Conservation (phyloP, 352 stramenopile genomes). For the Pythium aristosporum region DNA sequence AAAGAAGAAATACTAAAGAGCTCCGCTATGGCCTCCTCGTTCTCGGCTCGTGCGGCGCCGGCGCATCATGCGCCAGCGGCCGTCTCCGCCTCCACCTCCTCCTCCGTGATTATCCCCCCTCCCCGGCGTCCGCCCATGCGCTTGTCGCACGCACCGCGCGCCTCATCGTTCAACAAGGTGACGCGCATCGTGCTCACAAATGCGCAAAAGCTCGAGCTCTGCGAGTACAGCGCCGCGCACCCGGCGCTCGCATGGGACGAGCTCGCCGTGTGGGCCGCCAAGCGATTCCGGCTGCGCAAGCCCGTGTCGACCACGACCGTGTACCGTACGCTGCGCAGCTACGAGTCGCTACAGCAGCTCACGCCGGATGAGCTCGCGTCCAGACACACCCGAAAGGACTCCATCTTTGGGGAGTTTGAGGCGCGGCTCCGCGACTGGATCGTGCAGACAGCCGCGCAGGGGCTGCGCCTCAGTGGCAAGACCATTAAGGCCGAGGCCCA, state of each 20-base stretch:
- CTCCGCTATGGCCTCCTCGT: background rate
- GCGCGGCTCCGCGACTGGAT: conserved; percentile 11
- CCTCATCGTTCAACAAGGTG: background rate
- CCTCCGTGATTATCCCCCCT: too few species aligned
- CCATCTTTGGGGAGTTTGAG: background rate
- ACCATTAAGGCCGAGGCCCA: conserved; percentile 16
- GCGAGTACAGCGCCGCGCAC: conserved; percentile 13
- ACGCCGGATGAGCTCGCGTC: conserved; percentile 3
- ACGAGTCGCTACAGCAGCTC: conserved; percentile 6
- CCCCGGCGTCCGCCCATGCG: background rate
- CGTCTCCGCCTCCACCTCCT: too few species aligned
- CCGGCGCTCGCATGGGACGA: conserved; percentile 10
- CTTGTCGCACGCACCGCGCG: background rate
- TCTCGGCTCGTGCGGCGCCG: background rate
- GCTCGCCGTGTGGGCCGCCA: conserved; percentile 8
- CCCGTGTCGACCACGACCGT: conserved; percentile 1
- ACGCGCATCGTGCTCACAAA: conserved; percentile 5
- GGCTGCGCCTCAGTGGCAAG: conserved; percentile 1
- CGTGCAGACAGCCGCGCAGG: conserved; percentile 8
- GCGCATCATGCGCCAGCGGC: too few species aligned
- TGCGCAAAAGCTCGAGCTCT: conserved; percentile 16
- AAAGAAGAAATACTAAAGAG: background rate
- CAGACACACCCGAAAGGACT: background rate
- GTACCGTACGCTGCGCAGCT: conserved; percentile 2
- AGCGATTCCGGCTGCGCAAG: conserved; percentile 5